Evolutionary conservation across 2,329 filamentous ascomycete genomes (phyloP), one percentile per base, ranked within the genome.

Genomic region (Aureobasidium mangrovei): DNA sequence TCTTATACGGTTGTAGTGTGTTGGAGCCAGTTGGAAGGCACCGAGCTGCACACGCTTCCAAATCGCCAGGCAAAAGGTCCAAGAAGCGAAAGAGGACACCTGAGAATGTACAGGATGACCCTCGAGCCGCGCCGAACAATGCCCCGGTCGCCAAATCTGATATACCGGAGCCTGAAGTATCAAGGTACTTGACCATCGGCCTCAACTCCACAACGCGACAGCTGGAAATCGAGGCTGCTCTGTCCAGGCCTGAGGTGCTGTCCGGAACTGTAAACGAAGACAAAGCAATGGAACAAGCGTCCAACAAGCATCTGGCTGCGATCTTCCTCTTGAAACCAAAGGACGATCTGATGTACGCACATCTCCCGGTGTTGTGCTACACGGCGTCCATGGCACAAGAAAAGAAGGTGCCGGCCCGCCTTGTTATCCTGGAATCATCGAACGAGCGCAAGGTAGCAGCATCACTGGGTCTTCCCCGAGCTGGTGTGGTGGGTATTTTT

Each of bases 1-100:
- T 2, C 36, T 40, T 27, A 51, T 41, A 7, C 9, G 27, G n/a
- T 18, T 4, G 4, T 53, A 88, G 84, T 56, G 70, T 87, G 24
- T 68, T 88, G 42, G 70, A 74, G 0, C 84, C 85, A 1, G 68
- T 89, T 10, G 84, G 84, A 0, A 74, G 79, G 53, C 72, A 88
- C 66, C 80, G 83, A 10, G 71, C 70, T 58, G 70, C 69, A 32
- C 72, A 85, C 61, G 64, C 74, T 36, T 72, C 69, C 12, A 72
- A 75, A 4, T 88, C 84, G 31, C 43, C 42, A 10, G 35, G 38
- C 28, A 38, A 65, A 48, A 43, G 70, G 6, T 48, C 35, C n/a
- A 69, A 51, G 61, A 69, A 60, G 62, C 63, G 29, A 65, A 63
- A 43, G 38, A 56, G 56, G 60, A 58, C 24, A 3, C 32, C 52